phyloP scores from a whole-genome alignment of 2,329 filamentous ascomycete species.

The Cylindrodendrum hubeiense region DNA sequence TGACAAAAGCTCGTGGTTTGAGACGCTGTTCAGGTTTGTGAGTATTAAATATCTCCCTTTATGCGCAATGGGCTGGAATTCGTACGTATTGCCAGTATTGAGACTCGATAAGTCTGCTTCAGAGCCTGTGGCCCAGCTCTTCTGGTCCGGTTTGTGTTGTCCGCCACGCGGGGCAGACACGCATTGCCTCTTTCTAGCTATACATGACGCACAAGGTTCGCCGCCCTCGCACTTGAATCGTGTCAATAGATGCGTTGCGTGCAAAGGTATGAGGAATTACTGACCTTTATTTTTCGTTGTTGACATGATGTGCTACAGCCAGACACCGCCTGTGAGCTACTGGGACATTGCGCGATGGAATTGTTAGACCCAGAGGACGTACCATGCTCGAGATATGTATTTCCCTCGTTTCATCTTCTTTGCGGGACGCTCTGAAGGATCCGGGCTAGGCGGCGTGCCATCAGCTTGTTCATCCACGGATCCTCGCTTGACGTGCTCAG shows the following conservation, averaged over 20 bases:
- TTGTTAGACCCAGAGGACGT: neutral
- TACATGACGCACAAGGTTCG: constrained; percentile 31
- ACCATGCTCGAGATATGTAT: constrained; percentile 38
- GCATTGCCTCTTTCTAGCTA: constrained; percentile 27
- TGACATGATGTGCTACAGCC: constrained; percentile 33
- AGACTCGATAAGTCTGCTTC: neutral
- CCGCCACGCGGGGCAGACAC: constrained; percentile 20
- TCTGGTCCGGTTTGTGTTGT: constrained; percentile 13
- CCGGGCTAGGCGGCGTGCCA: neutral
- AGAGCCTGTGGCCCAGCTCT: neutral
- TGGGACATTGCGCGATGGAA: neutral
- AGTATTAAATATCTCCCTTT: neutral
- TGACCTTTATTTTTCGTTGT: constrained; percentile 35
- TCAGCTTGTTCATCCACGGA: neutral
- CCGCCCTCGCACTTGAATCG: constrained; percentile 29
- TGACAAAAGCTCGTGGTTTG: constrained; percentile 19
- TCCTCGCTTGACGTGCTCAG: neutral
- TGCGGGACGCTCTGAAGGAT: constrained; percentile 1
- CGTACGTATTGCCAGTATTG: neutral
- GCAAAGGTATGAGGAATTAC: neutral
- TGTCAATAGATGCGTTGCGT: neutral
- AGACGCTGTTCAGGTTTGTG: neutral
- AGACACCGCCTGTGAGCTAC: neutral
- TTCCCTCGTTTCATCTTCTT: constrained; percentile 37
- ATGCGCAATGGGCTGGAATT: neutral